These are phyloP conservation scores for Boletus vinaceobasis DNA, from an alignment of 768 basidiomycete genomes.

Conservation along the genomic window DNA sequence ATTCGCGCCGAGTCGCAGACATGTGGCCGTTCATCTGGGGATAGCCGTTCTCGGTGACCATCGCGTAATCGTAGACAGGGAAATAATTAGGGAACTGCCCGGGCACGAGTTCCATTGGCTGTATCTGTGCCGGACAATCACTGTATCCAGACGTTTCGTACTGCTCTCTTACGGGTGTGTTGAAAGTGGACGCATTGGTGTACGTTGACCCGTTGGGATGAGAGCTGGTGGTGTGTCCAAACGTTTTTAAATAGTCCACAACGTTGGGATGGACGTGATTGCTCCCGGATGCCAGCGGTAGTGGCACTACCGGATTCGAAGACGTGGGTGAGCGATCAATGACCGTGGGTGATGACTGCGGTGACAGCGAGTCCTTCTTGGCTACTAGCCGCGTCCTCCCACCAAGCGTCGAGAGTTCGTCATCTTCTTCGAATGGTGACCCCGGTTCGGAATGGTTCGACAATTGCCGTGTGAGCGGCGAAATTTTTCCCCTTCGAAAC, in stretches of 20 bases:
- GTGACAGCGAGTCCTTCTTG: slow-evolving; percentile 57
- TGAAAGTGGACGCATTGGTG: slow-evolving; percentile 22
- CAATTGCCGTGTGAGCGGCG: slow-evolving; percentile 37
- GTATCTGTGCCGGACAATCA: slow-evolving; percentile 22
- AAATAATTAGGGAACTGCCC: slow-evolving; percentile 64
- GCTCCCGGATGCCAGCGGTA: slow-evolving; percentile 54
- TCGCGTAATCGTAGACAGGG: slow-evolving; percentile 70
- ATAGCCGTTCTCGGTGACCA: slow-evolving; percentile 30
- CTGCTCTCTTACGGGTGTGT: slow-evolving; percentile 23
- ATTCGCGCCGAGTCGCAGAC: slow-evolving; percentile 35
- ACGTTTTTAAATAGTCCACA: slow-evolving; percentile 66
- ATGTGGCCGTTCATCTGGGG: slow-evolving; percentile 40
- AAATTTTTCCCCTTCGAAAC: slow-evolving; percentile 55
- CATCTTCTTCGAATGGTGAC: slow-evolving; percentile 50
- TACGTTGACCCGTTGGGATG: slow-evolving; percentile 25
- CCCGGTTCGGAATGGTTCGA: slow-evolving; percentile 38
- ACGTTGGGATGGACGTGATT: slow-evolving; percentile 60
- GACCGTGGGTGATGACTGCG: slow-evolving; percentile 37
- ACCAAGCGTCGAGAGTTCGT: slow-evolving; percentile 61
- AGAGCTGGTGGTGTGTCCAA: slow-evolving; percentile 33
- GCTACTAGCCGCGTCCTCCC: slow-evolving; percentile 64
- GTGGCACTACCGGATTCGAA: slow-evolving; percentile 67
- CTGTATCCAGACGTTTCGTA: slow-evolving; percentile 23
- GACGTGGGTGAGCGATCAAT: slow-evolving; percentile 68
- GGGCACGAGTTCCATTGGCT: slow-evolving; percentile 31